phyloP scores from a whole-genome alignment of 2,329 filamentous ascomycete genomes.

The Tricladium varicosporioides region DNA sequence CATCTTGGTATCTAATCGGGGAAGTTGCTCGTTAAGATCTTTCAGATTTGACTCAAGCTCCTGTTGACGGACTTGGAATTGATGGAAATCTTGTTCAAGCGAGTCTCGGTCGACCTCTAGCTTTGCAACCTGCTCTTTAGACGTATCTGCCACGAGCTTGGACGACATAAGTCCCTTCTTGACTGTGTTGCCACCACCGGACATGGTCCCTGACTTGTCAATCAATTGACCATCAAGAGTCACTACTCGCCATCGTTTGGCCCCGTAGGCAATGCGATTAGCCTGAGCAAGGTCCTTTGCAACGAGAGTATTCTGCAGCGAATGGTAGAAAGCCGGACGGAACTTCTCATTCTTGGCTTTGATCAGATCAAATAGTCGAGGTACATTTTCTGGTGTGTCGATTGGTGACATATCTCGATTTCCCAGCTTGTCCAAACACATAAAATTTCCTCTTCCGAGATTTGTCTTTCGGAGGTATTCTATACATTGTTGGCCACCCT shows the following conservation, averaged over 20 bases:
- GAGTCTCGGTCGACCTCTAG: slow-evolving; percentile 84
- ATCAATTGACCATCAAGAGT: slow-evolving; percentile 94
- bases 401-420: slow-evolving; percentile 75
- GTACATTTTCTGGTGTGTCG: slow-evolving; percentile 86
- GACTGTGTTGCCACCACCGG: slow-evolving; percentile 86
- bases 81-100: slow-evolving; percentile 77
- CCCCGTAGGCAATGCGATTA: slow-evolving; percentile 94
- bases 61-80: slow-evolving; percentile 81
- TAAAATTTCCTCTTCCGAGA: slow-evolving; percentile 93
- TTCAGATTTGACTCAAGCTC: slow-evolving; percentile 73
- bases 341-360: slow-evolving; percentile 86
- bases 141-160: slow-evolving; percentile 83
- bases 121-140: slow-evolving; percentile 83
- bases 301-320: slow-evolving; percentile 91
- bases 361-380: slow-evolving; percentile 89
- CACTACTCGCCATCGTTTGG: slow-evolving; percentile 91
- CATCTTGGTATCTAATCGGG: slow-evolving; percentile 81
- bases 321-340: slow-evolving; percentile 88
- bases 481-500: slow-evolving; percentile 96
- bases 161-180: slow-evolving; percentile 96
- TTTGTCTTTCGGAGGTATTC: slow-evolving; percentile 98
- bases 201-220: slow-evolving; percentile 98
- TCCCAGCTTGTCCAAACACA: slow-evolving; percentile 85
- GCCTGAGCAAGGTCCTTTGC: slow-evolving; percentile 92
- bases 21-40: slow-evolving; percentile 74